Base-by-base conservation (phyloP, 1,284 basidiomycete genomes). In the Pseudozyma tsukubaensis region DNA sequence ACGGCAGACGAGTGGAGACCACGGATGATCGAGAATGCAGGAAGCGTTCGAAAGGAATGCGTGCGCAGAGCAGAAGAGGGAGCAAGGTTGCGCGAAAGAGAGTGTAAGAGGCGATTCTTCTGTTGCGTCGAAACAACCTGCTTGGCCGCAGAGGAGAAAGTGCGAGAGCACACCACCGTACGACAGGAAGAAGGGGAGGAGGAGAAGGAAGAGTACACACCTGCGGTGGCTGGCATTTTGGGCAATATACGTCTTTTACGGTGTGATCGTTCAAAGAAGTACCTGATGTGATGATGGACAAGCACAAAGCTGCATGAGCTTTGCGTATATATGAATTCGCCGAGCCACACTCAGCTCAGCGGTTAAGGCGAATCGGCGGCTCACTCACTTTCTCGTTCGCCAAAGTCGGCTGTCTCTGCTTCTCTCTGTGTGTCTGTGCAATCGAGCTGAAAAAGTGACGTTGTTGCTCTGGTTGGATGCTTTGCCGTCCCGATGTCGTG, bases 221-320 rank as follows among this genome's bases (percentile, higher is more conserved):
- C 74, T 73, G 74, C 71, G 55, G 74, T 60, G 35, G 64, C 62
- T 52, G 74, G 74, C 74, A 76, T 76, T 34, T 70, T 76, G 61
- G 62, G 19, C 24, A 39, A 42, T 35, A 16, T 16, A 55, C 29
- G 7, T 24, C 11, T 45, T 35, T 16, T 19, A 7, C n/a, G n/a
- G n/a, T n/a, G n/a, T n/a, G n/a, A n/a, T n/a, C n/a, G n/a, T n/a
- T n/a, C n/a, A n/a, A n/a, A n/a, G n/a, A n/a, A n/a, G n/a, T n/a
- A n/a, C n/a, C n/a, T n/a, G n/a, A n/a, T n/a, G n/a, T n/a, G n/a
- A 14, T 32, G 44, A 35, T n/a, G 40, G 19, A 37, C 16, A 32
- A 16, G 49, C 34, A 18, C 18, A 8, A 24, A 11, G 34, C 24
- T 61, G 52, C n/a, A n/a, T n/a, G n/a, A n/a, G n/a, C n/a, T n/a